A percentile compares a stretch with the other conserved stretches of the same genome.
phyloP scores from a whole-genome alignment of 129 eudicot genomes.

The Flaveria ramosissima region DNA sequence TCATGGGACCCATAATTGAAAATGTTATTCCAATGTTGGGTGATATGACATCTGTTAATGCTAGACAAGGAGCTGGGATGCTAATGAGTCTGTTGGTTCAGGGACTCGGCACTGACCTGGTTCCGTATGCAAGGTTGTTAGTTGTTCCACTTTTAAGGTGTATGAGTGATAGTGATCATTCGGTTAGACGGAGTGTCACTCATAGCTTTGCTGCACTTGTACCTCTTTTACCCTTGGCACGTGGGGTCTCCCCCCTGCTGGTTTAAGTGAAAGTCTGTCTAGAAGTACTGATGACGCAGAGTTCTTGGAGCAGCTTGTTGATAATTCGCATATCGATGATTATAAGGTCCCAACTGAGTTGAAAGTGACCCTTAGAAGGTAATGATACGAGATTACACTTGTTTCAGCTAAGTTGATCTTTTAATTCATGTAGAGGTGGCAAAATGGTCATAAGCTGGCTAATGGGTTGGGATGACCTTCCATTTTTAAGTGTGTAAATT shows the following conservation, averaged over 20 bases:
- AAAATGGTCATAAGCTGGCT: not conserved
- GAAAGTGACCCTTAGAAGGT: slow-evolving; percentile 89
- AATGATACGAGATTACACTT: slow-evolving; percentile 16
- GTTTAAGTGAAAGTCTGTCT: slow-evolving; percentile 65
- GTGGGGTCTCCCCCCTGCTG: slow-evolving; percentile 79
- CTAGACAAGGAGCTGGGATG: slow-evolving; percentile 99
- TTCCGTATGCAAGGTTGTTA: slow-evolving; percentile 85
- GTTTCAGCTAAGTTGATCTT: slow-evolving; percentile 8
- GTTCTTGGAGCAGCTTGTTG: slow-evolving; percentile 97
- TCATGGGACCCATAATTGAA: slow-evolving; percentile 80
- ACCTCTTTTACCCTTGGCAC: slow-evolving; percentile 95
- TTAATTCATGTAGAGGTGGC: not conserved
- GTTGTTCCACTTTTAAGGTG: slow-evolving; percentile 99
- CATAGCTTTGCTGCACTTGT: slow-evolving; percentile 98
- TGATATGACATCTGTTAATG: slow-evolving; percentile 76
- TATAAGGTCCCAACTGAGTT: slow-evolving; percentile 79
- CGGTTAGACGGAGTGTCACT: slow-evolving; percentile 95
- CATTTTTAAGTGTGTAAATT: not conserved
- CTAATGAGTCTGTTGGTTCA: slow-evolving; percentile 88
- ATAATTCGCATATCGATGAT: slow-evolving; percentile 97
- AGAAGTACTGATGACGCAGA: slow-evolving; percentile 72
- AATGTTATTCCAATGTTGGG: slow-evolving; percentile 92
- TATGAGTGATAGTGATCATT: slow-evolving; percentile 92
- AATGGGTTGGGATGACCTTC: not conserved
- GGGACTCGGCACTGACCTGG: slow-evolving; percentile 83